Conservation (phyloP, 345 rosid genomes). For the Eucalyptus microcorys region DNA sequence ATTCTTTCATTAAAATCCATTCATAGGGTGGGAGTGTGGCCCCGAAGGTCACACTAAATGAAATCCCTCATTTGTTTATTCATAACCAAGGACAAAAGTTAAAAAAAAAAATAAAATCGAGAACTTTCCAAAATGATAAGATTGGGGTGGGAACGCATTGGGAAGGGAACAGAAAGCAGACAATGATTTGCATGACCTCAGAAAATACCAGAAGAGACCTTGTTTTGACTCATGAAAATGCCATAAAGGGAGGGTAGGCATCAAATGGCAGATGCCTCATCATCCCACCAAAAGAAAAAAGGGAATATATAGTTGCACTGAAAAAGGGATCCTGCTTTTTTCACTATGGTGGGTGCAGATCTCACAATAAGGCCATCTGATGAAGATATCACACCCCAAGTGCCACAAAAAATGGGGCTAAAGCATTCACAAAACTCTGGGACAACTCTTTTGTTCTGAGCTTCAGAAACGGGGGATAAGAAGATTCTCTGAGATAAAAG, state of each 20-base stretch:
- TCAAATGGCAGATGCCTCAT: neutral
- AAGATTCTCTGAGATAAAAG: neutral
- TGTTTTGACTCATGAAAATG: neutral
- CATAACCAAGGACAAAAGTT: neutral
- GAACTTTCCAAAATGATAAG: neutral
- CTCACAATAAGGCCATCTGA: neutral
- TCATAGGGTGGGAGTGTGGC: neutral
- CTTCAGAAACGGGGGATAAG: conserved; percentile 3
- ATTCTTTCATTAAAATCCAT: neutral
- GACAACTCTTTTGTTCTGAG: conserved; percentile 17
- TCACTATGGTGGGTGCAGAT: neutral
- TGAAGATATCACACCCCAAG: neutral
- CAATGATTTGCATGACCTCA: neutral
- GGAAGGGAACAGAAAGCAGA: neutral
- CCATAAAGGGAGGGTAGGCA: neutral
- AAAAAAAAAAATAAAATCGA: neutral
- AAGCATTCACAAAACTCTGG: neutral
- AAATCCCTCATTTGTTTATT: neutral
- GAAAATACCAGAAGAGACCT: neutral
- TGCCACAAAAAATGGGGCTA: conserved; percentile 14
- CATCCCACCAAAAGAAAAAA: neutral
- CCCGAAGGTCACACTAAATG: neutral
- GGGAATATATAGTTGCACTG: neutral
- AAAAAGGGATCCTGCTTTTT: neutral
- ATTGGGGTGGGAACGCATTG: neutral